These are phyloP conservation scores for Blastobotrys indianensis DNA, from an alignment of 1,139 yeast genomes.

Conservation along the genomic window DNA sequence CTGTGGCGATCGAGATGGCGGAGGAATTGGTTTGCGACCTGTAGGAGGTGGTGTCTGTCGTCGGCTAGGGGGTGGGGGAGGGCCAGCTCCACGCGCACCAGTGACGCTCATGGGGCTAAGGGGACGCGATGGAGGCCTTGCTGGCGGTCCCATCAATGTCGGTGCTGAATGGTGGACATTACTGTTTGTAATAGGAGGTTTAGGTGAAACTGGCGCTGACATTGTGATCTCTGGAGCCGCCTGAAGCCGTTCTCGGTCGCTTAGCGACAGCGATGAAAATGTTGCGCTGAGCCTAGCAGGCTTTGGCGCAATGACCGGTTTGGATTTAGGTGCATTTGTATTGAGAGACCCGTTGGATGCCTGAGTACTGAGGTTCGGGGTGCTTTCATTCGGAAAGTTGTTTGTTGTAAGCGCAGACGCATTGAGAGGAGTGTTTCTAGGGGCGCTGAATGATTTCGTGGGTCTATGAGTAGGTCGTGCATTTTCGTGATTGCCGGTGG, in stretches of 20 bases:
- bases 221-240: conserved; percentile 11
- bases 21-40: conserved; percentile 2
- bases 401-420: neutral
- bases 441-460: neutral
- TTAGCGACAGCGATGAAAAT: conserved; percentile 1
- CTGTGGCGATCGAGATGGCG: conserved; percentile 7
- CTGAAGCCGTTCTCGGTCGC: conserved; percentile 1
- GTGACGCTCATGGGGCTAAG: neutral
- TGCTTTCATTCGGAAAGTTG: neutral
- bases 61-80: neutral
- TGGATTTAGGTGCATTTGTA: conserved; percentile 5
- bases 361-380: neutral
- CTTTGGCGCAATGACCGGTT: conserved; percentile 15
- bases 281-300: conserved; percentile 14
- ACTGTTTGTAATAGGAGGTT: neutral
- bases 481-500: neutral
- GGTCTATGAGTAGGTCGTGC: neutral
- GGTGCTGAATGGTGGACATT: neutral
- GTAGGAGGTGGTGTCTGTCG: conserved; percentile 2
- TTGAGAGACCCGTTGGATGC: too few relatives aligned
- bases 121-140: conserved; percentile 1
- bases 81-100: neutral
- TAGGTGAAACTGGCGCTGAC: conserved; percentile 3
- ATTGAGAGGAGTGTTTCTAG: too few relatives aligned
- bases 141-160: conserved; percentile 4